phyloP scores from a whole-genome alignment of 2,329 filamentous ascomycete species.

The Fusarium euwallaceae region DNA sequence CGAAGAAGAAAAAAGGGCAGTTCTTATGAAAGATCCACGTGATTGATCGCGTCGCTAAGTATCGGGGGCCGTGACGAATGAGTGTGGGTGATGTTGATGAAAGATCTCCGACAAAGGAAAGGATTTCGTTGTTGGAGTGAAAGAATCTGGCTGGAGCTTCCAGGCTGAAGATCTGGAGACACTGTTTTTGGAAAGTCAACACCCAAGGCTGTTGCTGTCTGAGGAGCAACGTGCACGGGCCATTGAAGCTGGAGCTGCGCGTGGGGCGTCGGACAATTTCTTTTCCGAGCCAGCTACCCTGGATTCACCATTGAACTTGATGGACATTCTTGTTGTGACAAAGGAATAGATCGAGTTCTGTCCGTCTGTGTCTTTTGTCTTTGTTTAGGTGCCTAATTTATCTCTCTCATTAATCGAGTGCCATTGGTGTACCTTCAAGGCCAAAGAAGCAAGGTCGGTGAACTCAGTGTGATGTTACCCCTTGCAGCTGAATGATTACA shows the following conservation, averaged over 20 bases:
- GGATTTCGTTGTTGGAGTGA: constrained; percentile 37
- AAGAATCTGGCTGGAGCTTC: constrained; percentile 45
- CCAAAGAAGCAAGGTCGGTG: not conserved
- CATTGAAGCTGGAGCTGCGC: constrained; percentile 13
- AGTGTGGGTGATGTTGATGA: constrained; percentile 29
- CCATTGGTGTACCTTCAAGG: not conserved
- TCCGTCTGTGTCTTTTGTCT: not conserved
- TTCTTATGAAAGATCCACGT: constrained; percentile 4
- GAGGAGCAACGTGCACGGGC: constrained; percentile 42
- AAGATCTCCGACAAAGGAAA: constrained; percentile 40
- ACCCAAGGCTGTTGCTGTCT: constrained; percentile 36
- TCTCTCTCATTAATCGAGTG: not conserved
- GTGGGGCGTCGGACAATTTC: constrained; percentile 5
- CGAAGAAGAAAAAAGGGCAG: not conserved
- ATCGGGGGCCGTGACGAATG: constrained; percentile 16
- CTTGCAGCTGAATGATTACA: not conserved
- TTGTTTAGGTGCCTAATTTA: not conserved
- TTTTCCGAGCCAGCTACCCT: constrained; percentile 40
- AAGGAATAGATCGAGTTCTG: not conserved
- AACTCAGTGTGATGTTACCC: not conserved
- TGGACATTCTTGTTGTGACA: not conserved
- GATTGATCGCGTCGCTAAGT: constrained; percentile 4
- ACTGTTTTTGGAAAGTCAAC: constrained; percentile 40
- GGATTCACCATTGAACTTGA: not conserved
- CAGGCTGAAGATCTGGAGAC: constrained; percentile 35